These are phyloP conservation scores for Pichia sp. DNA, from an alignment of 1,139 yeast species.

Conservation along the genomic window DNA sequence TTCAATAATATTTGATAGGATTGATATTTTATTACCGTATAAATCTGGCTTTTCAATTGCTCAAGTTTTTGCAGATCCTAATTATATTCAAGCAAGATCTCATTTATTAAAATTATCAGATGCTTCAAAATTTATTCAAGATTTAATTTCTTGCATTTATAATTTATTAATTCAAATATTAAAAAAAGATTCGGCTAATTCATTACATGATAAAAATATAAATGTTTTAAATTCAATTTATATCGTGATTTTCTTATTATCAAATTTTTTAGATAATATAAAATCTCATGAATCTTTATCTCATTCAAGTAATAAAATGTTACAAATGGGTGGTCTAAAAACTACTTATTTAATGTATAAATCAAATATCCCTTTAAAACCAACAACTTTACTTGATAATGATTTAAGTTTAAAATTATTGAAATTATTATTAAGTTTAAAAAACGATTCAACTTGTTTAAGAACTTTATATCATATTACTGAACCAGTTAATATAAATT, in stretches of 20 bases:
- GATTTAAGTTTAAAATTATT: constrained; percentile 5
- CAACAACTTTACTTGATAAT: constrained; percentile 2
- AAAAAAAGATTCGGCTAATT: constrained; percentile 1
- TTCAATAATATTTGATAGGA: constrained; percentile 24
- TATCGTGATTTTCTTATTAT: constrained; percentile 7
- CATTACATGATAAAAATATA: constrained; percentile 5
- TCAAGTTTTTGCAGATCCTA: constrained; percentile 27
- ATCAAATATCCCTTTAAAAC: constrained; percentile 5
- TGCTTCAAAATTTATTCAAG: constrained; percentile 3
- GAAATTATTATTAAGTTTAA: constrained; percentile 6
- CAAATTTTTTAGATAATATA: constrained; percentile 6
- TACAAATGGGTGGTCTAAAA: constrained; percentile 10
- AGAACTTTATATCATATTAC: constrained; percentile 8
- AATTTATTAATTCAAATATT: constrained; percentile 13
- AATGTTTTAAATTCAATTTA: constrained; percentile 12
- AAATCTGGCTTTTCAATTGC: constrained; percentile 26
- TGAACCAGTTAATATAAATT: background rate
- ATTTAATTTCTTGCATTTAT: constrained; percentile 12
- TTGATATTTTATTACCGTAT: constrained; percentile 26
- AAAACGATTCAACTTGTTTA: constrained; percentile 9
- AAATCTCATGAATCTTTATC: constrained; percentile 8
- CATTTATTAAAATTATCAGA: constrained; percentile 22
- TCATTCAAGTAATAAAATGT: constrained; percentile 4
- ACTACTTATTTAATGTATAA: constrained; percentile 5
- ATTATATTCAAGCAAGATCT: constrained; percentile 21